Percentiles rank a stretch among this genome's conserved stretches.
Evolutionary conservation across 208 protist genomes (phyloP).

Genomic region (Jaenimonas drosophilae): DNA sequence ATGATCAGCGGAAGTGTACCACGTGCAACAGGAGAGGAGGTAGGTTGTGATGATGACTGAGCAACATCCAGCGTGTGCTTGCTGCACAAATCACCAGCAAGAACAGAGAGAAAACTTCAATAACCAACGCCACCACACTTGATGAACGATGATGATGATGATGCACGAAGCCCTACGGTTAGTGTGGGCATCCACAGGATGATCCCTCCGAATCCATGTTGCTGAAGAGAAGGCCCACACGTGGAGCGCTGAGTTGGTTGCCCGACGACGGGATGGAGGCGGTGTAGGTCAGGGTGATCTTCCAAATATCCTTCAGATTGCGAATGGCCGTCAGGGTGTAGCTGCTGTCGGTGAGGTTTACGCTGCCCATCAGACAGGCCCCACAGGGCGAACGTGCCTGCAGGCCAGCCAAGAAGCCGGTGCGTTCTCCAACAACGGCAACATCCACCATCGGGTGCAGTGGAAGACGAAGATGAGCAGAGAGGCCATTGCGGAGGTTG

Average conservation of each 20-base stretch:
- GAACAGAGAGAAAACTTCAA: too few species aligned
- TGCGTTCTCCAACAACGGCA: constrained; percentile 34
- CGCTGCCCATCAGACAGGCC: constrained; percentile 37
- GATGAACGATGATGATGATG: too few species aligned
- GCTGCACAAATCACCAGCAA: too few species aligned
- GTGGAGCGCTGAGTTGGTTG: constrained; percentile 3
- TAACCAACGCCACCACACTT: too few species aligned
- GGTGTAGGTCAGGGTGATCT: constrained; percentile 36
- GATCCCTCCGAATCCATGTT: too few species aligned
- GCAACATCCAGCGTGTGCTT: too few species aligned
- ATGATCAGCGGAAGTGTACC: too few species aligned
- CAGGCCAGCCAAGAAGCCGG: constrained; percentile 43
- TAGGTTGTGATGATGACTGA: too few species aligned
- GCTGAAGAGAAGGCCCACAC: constrained; percentile 38
- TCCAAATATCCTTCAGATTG: constrained; percentile 52
- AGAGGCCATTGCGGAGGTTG: constrained; percentile 25
- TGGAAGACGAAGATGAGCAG: constrained; percentile 39
- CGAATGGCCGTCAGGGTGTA: constrained; percentile 27
- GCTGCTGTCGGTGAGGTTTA: constrained; percentile 34
- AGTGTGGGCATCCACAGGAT: too few species aligned
- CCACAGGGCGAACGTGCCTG: constrained; percentile 43
- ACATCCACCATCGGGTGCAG: constrained; percentile 25
- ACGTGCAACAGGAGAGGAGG: too few species aligned
- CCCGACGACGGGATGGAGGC: constrained; percentile 5
- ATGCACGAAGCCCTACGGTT: too few species aligned